A percentile compares a stretch with the other conserved stretches of the same genome.
These are phyloP conservation scores for Recurvomyces mirabilis DNA, from an alignment of 495 filamentous ascomycete species.

Conservation along the genomic window DNA sequence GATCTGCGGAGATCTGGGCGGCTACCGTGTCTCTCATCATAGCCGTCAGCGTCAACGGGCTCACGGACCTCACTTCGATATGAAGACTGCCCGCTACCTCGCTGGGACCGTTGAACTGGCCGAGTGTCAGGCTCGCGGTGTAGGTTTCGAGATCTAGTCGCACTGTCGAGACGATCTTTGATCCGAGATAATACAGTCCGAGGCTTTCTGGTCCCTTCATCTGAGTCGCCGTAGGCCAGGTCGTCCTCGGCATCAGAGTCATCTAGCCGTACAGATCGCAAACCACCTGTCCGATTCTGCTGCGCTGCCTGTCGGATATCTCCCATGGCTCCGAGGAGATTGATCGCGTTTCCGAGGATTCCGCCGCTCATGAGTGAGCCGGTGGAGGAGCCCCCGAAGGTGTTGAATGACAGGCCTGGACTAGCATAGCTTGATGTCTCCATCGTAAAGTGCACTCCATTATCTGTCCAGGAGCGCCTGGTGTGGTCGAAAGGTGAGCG, in stretches of 20 bases:
- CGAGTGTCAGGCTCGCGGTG: no score
- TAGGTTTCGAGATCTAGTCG: no score
- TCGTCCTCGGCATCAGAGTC: background rate
- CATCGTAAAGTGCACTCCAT: constrained; percentile 11
- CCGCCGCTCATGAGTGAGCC: background rate
- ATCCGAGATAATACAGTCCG: constrained; percentile 4
- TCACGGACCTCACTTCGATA: background rate
- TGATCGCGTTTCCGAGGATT: background rate
- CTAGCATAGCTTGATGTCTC: constrained; percentile 7
- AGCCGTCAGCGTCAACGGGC: background rate
- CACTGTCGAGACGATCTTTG: no score
- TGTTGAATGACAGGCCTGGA: constrained; percentile 6
- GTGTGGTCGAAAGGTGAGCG: constrained; percentile 3
- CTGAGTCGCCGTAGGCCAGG: background rate
- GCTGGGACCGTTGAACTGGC: background rate
- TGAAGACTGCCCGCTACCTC: background rate
- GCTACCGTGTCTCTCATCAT: background rate
- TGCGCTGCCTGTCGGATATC: background rate
- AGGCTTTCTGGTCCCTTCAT: background rate
- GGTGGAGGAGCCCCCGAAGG: background rate
- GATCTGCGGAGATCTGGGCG: background rate
- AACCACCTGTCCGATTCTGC: no score
- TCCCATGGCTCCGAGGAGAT: background rate
- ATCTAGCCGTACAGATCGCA: background rate
- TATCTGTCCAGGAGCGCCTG: constrained; percentile 8